Evolutionary conservation across 768 basidiomycete genomes (phyloP), one percentile per base, ranked within the genome.

Genomic region (Tylopilus balloui): DNA sequence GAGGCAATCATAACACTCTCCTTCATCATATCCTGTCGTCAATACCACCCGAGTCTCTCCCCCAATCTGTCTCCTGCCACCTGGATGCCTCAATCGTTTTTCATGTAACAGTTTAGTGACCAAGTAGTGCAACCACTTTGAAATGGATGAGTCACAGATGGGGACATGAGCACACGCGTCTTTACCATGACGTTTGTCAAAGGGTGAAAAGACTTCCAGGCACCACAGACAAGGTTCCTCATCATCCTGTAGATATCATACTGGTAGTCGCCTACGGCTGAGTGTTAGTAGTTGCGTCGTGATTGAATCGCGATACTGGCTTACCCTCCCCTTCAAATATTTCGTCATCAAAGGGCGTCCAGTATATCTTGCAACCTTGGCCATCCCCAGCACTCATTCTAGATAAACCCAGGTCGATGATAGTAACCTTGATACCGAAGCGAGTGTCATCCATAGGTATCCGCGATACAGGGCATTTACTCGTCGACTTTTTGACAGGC

Each of bases 351-450:
- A 96, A 81, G 8, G 81, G 80, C 2, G 92, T 88, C 79, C 83
- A 94, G 48, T 86, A 80, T 25, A 65, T 69, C 47, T 73, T 70
- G 10, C 74, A 73, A 29, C 71, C 74, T 32, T 59, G 56, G 3
- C 71, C 71, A 64, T 77, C 78, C 13, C 71, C 71, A 1, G 79
- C 78, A 57, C 83, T 78, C 79, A 92, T 88, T 41, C 94, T 77
- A 6, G 96, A 91, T 23, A 98, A 75, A 14, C 96, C 96, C 28
- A 98, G 80, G 68, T 99, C 96, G 64, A 99, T 97, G 53, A 98
- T 73, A 14, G 92, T 96, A 11, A 83, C 83, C 56, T 78, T 69
- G 7, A 96, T 76, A 12, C 91, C 91, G 58, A 85, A 76, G 13
- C 58, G 67, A 27, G 65, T 55, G 59, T 84, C 77, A 59, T 91